These are phyloP conservation scores for Phanerodontia chrysosporium DNA, from an alignment of 768 basidiomycete species.

Conservation along the genomic window DNA sequence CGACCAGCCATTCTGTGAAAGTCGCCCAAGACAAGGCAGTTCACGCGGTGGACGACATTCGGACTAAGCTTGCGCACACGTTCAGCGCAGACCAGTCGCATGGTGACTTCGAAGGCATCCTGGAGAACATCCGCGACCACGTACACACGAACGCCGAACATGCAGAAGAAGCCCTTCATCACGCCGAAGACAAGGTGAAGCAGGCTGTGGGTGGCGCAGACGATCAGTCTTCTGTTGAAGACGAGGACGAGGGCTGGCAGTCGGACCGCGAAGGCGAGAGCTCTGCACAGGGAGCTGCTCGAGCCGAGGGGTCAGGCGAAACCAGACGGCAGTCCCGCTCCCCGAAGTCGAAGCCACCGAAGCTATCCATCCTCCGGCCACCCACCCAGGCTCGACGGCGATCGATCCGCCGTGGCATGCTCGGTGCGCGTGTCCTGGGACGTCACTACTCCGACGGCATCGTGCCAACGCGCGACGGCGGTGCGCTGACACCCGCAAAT, in stretches of 20 bases:
- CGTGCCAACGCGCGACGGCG: neutral
- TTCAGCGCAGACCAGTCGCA: neutral
- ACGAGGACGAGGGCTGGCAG: conserved; percentile 61
- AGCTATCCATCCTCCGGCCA: conserved; percentile 14
- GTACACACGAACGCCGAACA: conserved; percentile 17
- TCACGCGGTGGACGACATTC: conserved; percentile 24
- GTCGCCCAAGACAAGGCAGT: conserved; percentile 22
- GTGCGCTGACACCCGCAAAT: neutral
- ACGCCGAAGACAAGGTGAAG: conserved; percentile 15
- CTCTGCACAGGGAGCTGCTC: conserved; percentile 7
- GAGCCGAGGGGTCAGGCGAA: neutral
- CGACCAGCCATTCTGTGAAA: conserved; percentile 23
- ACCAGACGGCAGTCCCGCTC: conserved; percentile 13
- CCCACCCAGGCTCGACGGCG: conserved; percentile 8
- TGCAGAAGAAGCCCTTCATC: conserved; percentile 7
- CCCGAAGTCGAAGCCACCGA: conserved; percentile 19
- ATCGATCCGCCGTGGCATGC: conserved; percentile 14
- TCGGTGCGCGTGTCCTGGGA: conserved; percentile 10
- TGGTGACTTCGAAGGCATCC: conserved; percentile 10
- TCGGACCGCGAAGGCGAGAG: conserved; percentile 45
- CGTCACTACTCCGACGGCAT: neutral
- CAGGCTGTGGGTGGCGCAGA: conserved; percentile 10
- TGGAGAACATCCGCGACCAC: conserved; percentile 15
- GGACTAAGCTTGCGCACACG: conserved; percentile 14
- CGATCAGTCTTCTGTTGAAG: conserved; percentile 27